Evolutionary conservation across 495 filamentous ascomycete species (phyloP).

Genomic region (Filosporella fistucella): DNA sequence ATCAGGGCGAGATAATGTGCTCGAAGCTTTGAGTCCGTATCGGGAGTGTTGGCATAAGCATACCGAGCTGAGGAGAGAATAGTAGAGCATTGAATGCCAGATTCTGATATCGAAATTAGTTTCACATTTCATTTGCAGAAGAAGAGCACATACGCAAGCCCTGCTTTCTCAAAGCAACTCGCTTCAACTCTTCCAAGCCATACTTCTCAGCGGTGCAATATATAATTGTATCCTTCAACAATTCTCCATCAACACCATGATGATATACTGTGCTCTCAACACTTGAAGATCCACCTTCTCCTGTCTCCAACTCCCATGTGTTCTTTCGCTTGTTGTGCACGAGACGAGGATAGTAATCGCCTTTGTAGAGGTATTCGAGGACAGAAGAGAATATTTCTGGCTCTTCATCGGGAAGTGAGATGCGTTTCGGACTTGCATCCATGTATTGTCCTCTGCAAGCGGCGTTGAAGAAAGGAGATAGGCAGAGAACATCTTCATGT

Average conservation of each 20-base stretch:
- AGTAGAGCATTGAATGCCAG: constrained; percentile 76
- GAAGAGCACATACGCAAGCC: constrained; percentile 60
- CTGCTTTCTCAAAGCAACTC: constrained; percentile 85
- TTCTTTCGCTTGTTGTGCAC: constrained; percentile 62
- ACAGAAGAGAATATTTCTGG: constrained; percentile 87
- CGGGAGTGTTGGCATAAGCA: constrained; percentile 90
- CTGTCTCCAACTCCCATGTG: constrained; percentile 69
- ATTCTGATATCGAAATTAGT: constrained; percentile 21
- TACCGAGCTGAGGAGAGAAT: constrained; percentile 88
- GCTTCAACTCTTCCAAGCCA: constrained; percentile 81
- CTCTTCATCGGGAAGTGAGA: constrained; percentile 79
- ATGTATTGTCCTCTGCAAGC: constrained; percentile 57
- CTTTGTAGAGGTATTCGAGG: constrained; percentile 90
- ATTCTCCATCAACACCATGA: constrained; percentile 55
- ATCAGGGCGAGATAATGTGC: constrained; percentile 93
- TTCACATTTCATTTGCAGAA: not conserved
- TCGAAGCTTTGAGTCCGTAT: constrained; percentile 83
- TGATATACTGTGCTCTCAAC: constrained; percentile 74
- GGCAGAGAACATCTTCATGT: constrained; percentile 79
- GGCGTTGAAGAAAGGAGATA: constrained; percentile 74
- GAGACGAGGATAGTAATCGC: constrained; percentile 84
- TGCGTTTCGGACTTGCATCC: constrained; percentile 57
- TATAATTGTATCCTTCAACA: constrained; percentile 85
- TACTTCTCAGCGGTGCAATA: constrained; percentile 89
- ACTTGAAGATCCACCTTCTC: constrained; percentile 53